Conservation (phyloP, 192 early-diverging fungal species). For the Pilobolus umbonatus region DNA sequence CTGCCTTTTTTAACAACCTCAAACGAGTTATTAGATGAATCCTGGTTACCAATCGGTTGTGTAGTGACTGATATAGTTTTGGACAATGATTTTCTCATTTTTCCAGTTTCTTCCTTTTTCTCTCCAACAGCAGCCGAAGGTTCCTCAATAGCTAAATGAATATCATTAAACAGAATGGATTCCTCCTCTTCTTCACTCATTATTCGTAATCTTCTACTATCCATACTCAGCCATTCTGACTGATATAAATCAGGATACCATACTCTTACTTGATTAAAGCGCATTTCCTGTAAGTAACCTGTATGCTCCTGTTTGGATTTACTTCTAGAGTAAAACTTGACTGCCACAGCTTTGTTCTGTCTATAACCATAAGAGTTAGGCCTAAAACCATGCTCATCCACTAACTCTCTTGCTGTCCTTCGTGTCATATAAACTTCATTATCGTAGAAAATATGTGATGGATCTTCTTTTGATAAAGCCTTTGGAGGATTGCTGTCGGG, state of each 20-base stretch:
- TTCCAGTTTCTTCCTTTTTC: neutral
- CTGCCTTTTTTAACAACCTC: neutral
- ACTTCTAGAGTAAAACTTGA: conserved; percentile 31
- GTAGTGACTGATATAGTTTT: too few relatives aligned
- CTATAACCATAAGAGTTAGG: conserved; percentile 32
- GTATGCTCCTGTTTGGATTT: conserved; percentile 15
- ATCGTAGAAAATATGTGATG: conserved; percentile 22
- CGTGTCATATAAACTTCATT: conserved; percentile 30
- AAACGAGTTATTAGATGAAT: neutral
- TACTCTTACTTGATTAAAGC: conserved; percentile 38
- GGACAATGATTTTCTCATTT: too few relatives aligned
- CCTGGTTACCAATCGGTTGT: neutral
- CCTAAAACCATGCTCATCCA: conserved; percentile 25
- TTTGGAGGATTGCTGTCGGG: too few relatives aligned
- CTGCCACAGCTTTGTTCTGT: conserved; percentile 17
- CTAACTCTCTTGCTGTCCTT: conserved; percentile 12
- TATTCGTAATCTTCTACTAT: conserved; percentile 39
- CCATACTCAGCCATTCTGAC: conserved; percentile 47
- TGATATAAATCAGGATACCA: conserved; percentile 43
- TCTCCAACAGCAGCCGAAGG: neutral
- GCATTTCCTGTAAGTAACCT: conserved; percentile 41
- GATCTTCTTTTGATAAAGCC: too few relatives aligned
- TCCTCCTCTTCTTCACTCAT: conserved; percentile 31
- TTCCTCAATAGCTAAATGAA: neutral
- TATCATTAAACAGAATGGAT: conserved; percentile 1